phyloP scores from a whole-genome alignment of 108 stramenopile species.

The Conticribra weissflogii region DNA sequence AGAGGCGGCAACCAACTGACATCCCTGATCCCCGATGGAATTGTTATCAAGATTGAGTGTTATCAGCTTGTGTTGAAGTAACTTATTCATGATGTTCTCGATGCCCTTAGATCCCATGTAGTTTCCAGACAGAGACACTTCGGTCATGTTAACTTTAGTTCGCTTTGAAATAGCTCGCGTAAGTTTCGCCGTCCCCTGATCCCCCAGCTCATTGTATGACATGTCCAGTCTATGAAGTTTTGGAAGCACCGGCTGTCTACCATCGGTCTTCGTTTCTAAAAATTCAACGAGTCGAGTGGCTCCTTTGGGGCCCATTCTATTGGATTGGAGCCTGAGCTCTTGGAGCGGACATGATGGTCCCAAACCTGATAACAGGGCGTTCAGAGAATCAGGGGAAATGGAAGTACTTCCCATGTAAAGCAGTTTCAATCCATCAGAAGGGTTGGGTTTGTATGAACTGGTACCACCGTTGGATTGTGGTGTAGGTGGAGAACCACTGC shows the following conservation, averaged over 20 bases:
- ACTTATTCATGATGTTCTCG: slow-evolving; percentile 87
- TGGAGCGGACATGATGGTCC: slow-evolving; percentile 70
- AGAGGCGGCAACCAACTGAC: slow-evolving; percentile 88
- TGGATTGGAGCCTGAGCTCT: slow-evolving; percentile 78
- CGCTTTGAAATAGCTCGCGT: slow-evolving; percentile 74
- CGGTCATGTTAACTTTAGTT: slow-evolving; percentile 57
- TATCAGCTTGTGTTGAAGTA: slow-evolving; percentile 78
- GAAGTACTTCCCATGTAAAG: slow-evolving; percentile 76
- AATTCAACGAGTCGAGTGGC: slow-evolving; percentile 62
- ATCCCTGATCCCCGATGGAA: slow-evolving; percentile 87
- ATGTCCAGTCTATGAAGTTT: slow-evolving; percentile 77
- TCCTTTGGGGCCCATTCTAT: slow-evolving; percentile 69
- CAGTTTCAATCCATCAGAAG: slow-evolving; percentile 61
- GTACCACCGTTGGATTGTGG: too few relatives aligned
- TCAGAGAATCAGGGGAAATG: slow-evolving; percentile 53
- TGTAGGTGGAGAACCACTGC: too few relatives aligned
- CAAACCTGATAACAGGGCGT: slow-evolving; percentile 62
- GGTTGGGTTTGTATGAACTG: not conserved
- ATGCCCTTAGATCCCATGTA: slow-evolving; percentile 71
- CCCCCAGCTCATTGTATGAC: slow-evolving; percentile 86
- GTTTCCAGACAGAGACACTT: slow-evolving; percentile 75
- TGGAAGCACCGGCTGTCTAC: slow-evolving; percentile 60
- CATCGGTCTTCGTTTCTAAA: slow-evolving; percentile 64
- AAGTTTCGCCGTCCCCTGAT: slow-evolving; percentile 73
- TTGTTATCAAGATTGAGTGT: slow-evolving; percentile 86